These are phyloP conservation scores for Apiospora aurea DNA, from an alignment of 2,329 filamentous ascomycete genomes.

Conservation along the genomic window DNA sequence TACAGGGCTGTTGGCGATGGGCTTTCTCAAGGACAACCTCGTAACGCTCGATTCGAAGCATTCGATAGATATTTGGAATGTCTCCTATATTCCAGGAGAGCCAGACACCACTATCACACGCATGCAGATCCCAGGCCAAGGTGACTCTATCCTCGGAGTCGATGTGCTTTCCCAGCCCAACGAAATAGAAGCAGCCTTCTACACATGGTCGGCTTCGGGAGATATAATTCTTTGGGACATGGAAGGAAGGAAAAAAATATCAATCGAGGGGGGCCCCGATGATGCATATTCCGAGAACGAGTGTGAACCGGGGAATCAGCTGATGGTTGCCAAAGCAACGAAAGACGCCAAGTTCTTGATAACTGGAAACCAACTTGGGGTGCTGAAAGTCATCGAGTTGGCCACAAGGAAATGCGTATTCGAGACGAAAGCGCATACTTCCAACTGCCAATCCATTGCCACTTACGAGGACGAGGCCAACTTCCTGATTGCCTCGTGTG, in stretches of 20 bases:
- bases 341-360: constrained; percentile 71
- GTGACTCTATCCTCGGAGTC: constrained; percentile 76
- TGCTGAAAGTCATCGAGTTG: constrained; percentile 74
- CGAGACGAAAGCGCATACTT: constrained; percentile 84
- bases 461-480: constrained; percentile 68
- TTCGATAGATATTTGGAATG: constrained; percentile 73
- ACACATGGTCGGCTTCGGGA: constrained; percentile 88
- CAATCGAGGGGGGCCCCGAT: constrained; percentile 74
- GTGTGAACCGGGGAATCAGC: constrained; percentile 62
- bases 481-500: constrained; percentile 80
- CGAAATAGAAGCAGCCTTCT: constrained; percentile 72
- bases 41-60: constrained; percentile 79
- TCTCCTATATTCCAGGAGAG: constrained; percentile 52
- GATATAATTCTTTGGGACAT: constrained; percentile 83
- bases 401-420: constrained; percentile 67
- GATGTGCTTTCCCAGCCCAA: constrained; percentile 68
- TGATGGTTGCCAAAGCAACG: constrained; percentile 66
- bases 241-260: constrained; percentile 71
- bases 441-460: constrained; percentile 83
- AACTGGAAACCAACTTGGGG: constrained; percentile 87
- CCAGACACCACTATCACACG: constrained; percentile 48
- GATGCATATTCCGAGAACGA: constrained; percentile 59
- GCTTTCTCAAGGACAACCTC: constrained; percentile 70
- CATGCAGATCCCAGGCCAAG: constrained; percentile 67
- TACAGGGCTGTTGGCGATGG: constrained; percentile 69